phyloP scores from a whole-genome alignment of 2,329 filamentous ascomycete species.

The Monilinia vaccinii-corymbosi region DNA sequence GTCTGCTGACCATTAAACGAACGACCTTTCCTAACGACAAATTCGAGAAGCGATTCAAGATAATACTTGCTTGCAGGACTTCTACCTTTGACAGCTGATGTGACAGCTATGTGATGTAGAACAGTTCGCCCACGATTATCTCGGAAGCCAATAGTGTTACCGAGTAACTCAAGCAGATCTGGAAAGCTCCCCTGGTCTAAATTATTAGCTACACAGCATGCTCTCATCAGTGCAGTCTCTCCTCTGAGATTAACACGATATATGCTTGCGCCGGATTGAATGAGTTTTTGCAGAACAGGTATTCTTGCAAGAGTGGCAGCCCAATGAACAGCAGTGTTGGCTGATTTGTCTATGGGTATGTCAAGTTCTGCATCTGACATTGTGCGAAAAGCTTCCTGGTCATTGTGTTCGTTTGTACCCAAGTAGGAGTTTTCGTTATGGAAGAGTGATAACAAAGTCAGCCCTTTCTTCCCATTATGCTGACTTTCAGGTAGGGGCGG shows the following conservation, averaged over 20 bases:
- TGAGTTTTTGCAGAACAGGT: slow-evolving; percentile 69
- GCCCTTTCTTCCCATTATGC: slow-evolving; percentile 64
- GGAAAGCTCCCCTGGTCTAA: slow-evolving; percentile 86
- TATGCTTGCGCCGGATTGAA: slow-evolving; percentile 77
- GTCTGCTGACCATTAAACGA: slow-evolving; percentile 44
- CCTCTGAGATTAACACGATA: slow-evolving; percentile 81
- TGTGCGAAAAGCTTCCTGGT: slow-evolving; percentile 67
- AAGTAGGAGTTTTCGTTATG: slow-evolving; percentile 49
- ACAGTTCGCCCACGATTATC: slow-evolving; percentile 88
- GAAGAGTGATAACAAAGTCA: slow-evolving; percentile 69
- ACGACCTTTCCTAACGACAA: slow-evolving; percentile 80
- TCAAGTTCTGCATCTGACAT: slow-evolving; percentile 77
- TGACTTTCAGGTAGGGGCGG: slow-evolving; percentile 54
- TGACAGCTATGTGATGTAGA: slow-evolving; percentile 90
- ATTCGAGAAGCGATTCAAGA: slow-evolving; percentile 86
- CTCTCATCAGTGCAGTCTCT: slow-evolving; percentile 87
- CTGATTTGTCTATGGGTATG: slow-evolving; percentile 80
- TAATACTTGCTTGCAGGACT: slow-evolving; percentile 92
- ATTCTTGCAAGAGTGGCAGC: slow-evolving; percentile 86
- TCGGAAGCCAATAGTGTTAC: slow-evolving; percentile 80
- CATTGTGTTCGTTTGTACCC: slow-evolving; percentile 54
- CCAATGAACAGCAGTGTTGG: slow-evolving; percentile 91
- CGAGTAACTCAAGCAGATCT: slow-evolving; percentile 79
- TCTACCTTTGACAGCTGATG: slow-evolving; percentile 88
- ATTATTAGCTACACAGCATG: slow-evolving; percentile 88